Evolutionary conservation across 768 basidiomycete species (phyloP).

Genomic region (Candolleomyces eurysporus): DNA sequence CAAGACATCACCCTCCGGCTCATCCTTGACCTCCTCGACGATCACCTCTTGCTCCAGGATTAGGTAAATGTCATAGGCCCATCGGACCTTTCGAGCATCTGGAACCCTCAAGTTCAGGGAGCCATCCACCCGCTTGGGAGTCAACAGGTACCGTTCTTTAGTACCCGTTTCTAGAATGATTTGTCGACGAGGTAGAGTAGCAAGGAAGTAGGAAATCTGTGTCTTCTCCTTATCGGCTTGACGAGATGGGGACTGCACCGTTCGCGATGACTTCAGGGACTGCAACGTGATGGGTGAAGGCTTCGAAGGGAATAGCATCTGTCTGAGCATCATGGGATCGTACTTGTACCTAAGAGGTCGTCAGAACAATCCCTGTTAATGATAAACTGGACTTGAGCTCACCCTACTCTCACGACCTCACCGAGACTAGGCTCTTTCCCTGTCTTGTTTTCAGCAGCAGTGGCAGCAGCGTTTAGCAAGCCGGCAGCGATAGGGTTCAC

Average conservation of each 20-base stretch:
- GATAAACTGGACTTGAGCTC: neutral
- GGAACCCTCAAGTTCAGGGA: slow-evolving; percentile 24
- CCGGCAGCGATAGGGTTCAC: slow-evolving; percentile 4
- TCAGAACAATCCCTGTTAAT: neutral
- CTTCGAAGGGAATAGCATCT: slow-evolving; percentile 2
- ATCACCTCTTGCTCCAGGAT: slow-evolving; percentile 33
- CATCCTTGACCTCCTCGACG: slow-evolving; percentile 13
- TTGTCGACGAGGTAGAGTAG: slow-evolving; percentile 18
- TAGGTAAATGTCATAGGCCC: slow-evolving; percentile 37
- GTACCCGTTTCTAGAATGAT: slow-evolving; percentile 37
- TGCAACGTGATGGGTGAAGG: neutral
- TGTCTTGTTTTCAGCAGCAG: neutral
- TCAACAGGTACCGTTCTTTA: slow-evolving; percentile 38
- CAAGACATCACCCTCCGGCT: neutral
- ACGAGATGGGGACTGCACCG: neutral
- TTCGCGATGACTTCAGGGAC: neutral
- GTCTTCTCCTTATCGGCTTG: neutral
- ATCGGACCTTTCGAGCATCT: slow-evolving; percentile 5
- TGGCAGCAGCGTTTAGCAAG: neutral
- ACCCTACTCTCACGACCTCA: slow-evolving; percentile 8
- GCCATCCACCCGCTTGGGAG: neutral
- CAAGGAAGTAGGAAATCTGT: neutral
- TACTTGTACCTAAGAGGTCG: slow-evolving; percentile 2
- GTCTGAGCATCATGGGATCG: neutral
- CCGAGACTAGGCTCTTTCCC: neutral